These are phyloP conservation scores for Xylona heveae DNA, from an alignment of 495 filamentous ascomycete species.

Conservation along the genomic window DNA sequence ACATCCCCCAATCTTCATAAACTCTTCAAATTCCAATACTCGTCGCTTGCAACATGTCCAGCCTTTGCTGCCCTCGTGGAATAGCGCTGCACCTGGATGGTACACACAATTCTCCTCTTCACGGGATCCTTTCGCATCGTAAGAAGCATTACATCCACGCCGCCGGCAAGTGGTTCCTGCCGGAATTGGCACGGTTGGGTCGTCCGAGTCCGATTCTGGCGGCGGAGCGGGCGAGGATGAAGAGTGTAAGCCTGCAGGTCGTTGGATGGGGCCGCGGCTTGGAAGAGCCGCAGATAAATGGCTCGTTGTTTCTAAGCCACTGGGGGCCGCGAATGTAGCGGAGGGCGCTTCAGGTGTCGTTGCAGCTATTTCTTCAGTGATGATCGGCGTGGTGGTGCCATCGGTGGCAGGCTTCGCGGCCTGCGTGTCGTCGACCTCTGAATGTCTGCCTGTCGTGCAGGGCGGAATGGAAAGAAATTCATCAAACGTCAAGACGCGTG, in stretches of 20 bases:
- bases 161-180: conserved; percentile 57
- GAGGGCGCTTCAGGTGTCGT: not conserved
- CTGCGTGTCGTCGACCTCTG: conserved; percentile 58
- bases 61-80: conserved; percentile 95
- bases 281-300: conserved; percentile 10
- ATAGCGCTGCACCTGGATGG: conserved; percentile 73
- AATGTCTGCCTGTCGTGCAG: conserved; percentile 88
- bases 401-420: conserved; percentile 26
- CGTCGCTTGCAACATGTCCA: conserved; percentile 92
- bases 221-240: conserved; percentile 37
- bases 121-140: conserved; percentile 32
- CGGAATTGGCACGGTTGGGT: conserved; percentile 45
- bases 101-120: conserved; percentile 65
- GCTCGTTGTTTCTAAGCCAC: conserved; percentile 8
- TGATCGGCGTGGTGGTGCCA: not conserved
- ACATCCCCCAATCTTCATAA: conserved; percentile 87
- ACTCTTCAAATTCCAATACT: conserved; percentile 93
- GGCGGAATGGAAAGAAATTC: conserved; percentile 90
- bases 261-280: conserved; percentile 11
- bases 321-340: conserved; percentile 7
- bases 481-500: conserved; percentile 92
- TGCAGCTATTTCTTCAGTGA: conserved; percentile 20
- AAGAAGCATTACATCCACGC: conserved; percentile 44
- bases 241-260: conserved; percentile 26
- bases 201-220: conserved; percentile 76